phyloP scores from a whole-genome alignment of 768 basidiomycete genomes.

The Fistulinella prunicolor region DNA sequence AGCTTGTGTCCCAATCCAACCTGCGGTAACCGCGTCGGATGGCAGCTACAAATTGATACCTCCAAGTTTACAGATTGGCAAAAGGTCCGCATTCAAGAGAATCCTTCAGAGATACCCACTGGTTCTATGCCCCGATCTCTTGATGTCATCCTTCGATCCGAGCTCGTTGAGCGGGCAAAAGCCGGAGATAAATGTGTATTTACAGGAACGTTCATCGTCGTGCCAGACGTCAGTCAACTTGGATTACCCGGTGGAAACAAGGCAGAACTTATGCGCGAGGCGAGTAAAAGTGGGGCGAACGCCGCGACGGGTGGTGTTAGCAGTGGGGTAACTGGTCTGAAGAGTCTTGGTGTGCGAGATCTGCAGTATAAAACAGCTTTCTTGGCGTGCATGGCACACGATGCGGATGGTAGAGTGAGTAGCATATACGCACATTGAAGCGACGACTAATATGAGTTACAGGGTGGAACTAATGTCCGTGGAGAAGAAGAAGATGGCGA shows the following conservation, averaged over 20 bases:
- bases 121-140: slow-evolving; percentile 97
- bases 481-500: slow-evolving; percentile 84
- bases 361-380: slow-evolving; percentile 99
- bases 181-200: slow-evolving; percentile 99
- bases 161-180: slow-evolving; percentile 97
- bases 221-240: slow-evolving; percentile 96
- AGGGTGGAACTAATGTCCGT: slow-evolving; percentile 86
- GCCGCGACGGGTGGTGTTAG: slow-evolving; percentile 61
- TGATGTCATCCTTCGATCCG: slow-evolving; percentile 92
- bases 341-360: slow-evolving; percentile 92
- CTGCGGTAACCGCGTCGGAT: slow-evolving; percentile 85
- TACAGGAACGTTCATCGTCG: slow-evolving; percentile 96
- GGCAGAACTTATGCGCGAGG: slow-evolving; percentile 86
- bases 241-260: slow-evolving; percentile 93
- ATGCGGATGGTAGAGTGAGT: slow-evolving; percentile 83
- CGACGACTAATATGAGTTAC: slow-evolving; percentile 2
- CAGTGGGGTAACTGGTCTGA: slow-evolving; percentile 89
- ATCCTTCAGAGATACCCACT: slow-evolving; percentile 97
- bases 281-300: slow-evolving; percentile 60
- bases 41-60: slow-evolving; percentile 94
- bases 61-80: slow-evolving; percentile 99
- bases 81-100: slow-evolving; percentile 98
- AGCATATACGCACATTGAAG: not conserved
- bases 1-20: slow-evolving; percentile 91
- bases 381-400: slow-evolving; percentile 95